Evolutionary conservation across 345 rosid species (phyloP).

Genomic region (Boechera retrofracta): DNA sequence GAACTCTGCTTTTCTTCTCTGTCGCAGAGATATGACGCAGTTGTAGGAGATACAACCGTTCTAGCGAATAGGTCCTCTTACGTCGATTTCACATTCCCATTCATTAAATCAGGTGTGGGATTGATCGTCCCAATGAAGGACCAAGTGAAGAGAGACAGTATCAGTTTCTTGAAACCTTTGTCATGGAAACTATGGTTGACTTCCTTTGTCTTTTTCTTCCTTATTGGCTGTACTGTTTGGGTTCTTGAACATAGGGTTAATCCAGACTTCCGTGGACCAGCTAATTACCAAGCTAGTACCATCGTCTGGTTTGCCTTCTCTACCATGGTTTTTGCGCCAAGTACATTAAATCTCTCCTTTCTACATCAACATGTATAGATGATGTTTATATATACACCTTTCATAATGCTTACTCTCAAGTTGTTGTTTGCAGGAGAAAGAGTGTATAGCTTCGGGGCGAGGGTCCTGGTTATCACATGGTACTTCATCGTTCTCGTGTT

Average conservation of each 20-base stretch:
- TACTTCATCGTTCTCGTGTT: constrained; percentile 71
- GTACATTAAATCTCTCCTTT: constrained; percentile 8
- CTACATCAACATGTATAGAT: not conserved
- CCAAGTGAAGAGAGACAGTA: constrained; percentile 34
- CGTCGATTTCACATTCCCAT: constrained; percentile 78
- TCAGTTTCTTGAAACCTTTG: constrained; percentile 38
- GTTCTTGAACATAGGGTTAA: no score
- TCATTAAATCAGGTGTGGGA: constrained; percentile 62
- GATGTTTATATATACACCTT: not conserved
- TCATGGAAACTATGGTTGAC: no score
- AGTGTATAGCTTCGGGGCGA: constrained; percentile 55
- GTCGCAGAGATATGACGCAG: constrained; percentile 54
- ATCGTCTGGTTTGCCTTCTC: constrained; percentile 83
- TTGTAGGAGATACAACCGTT: constrained; percentile 71
- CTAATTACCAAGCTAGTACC: constrained; percentile 53
- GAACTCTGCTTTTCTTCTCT: not conserved
- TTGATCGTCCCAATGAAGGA: constrained; percentile 53
- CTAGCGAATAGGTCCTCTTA: constrained; percentile 53
- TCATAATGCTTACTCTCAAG: not conserved
- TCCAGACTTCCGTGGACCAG: constrained; percentile 52
- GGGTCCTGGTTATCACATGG: constrained; percentile 63
- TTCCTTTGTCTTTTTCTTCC: no score
- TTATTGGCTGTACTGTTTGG: no score
- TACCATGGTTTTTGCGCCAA: constrained; percentile 61
- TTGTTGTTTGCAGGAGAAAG: constrained; percentile 55